Base-by-base conservation (phyloP, 208 protist genomes). In the Naegleria fowleri region DNA sequence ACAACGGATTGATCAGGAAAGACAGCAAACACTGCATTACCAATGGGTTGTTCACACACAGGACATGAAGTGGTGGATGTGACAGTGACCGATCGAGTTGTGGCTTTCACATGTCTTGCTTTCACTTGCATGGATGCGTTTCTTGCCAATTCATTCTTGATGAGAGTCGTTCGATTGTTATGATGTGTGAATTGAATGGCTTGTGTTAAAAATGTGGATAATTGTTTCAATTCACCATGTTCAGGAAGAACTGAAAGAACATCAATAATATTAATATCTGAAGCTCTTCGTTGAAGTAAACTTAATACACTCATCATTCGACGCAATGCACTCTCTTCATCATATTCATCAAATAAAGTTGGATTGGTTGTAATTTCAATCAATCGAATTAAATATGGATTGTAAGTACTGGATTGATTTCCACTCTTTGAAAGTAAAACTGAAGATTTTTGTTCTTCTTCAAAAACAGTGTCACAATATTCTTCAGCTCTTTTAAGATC, bases 381-480 rank as follows among this genome's bases (percentile, higher is more conserved):
- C 29, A 84, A 84, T 33, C 33, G 16, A 36, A 84, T 40, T 41
- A 84, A 40, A 84, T 84, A 84, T 7, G 76, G 76, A 40, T 84
- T 84, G 38, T 84, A 84, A 40, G 16, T 84, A 84, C 33, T 40
- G 11, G 29, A 16, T 41, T 33, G 38, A 84, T 33, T 41, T 40
- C 33, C 76, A 84, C 38, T 41, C 5, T 33, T 41, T 33, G 76
- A 84, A 15, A 84, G 76, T 6, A 41, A 84, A 9, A 40, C 76
- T 84, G 29, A 38, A 40, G 29, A 33, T 41, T 39, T 0, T 33
- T 84, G 38, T 41, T 84, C 76, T 84, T 84, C 33, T 33, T 41
- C 29, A 40, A 41, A 84, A 33, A 84, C 76, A 84, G 76, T 41
- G 39, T 84, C 76, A 51, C 83, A 87, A 51, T 87, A 87, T n/a